Base-by-base conservation (phyloP, 371 early-diverging fungal species). In the Dinochytrium kinnereticum region DNA sequence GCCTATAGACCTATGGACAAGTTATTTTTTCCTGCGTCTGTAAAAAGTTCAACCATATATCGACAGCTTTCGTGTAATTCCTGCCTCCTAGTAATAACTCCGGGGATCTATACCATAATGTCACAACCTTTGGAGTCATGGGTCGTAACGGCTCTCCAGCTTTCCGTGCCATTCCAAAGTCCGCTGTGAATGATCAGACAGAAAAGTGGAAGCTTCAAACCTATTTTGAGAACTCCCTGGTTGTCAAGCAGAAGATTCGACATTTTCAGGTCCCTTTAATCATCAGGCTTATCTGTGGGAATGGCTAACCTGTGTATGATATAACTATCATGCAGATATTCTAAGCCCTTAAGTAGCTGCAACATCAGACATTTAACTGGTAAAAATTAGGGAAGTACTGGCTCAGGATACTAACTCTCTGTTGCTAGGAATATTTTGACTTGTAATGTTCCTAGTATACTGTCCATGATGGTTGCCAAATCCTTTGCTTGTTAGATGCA, bases 21-120 rank as follows among this genome's bases (percentile, higher is more conserved):
- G 90, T n/a, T n/a, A n/a, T n/a, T n/a, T n/a, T n/a, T n/a, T n/a
- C n/a, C n/a, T 61, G 61, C 10, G 61, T 34, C 30, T 34, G 19
- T 44, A 44, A 33, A 61, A 61, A 28, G 10, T 34, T 17, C 61
- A 33, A 61, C 61, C 61, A 61, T 34, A 61, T 88, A 82, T 98
- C 98, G 1, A 97, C 88, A 1, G 95, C 91, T 1, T 87, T 87
- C 5, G 92, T 88, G 82, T 98, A 97, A 44, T 87, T 85, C 0
- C 86, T 81, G 51, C 87, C 88, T 2, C 97, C 97, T 76, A 93
- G 84, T 0, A 98, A 81, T 0, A 98, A 82, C 82, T 97, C 98
- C 0, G 98, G 98, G 3, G 98, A 87, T 64, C 98, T 89, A 77
- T 98, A 97, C 97, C 97, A 97, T 10, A 97, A 81, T 7, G 99